These are phyloP conservation scores for Crassisporium funariophilum DNA, from an alignment of 768 basidiomycete genomes.

Conservation along the genomic window DNA sequence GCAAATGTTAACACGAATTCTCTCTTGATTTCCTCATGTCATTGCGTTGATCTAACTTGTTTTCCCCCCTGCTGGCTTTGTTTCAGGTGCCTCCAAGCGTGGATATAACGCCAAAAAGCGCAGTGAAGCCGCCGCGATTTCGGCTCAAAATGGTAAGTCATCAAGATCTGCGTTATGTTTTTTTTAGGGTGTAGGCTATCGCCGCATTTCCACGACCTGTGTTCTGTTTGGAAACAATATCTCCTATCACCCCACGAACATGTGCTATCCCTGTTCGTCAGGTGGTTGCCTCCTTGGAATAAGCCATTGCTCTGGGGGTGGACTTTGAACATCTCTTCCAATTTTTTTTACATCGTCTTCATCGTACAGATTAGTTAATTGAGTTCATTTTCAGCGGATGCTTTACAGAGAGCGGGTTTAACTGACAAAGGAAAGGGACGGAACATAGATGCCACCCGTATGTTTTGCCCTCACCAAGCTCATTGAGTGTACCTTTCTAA, in stretches of 20 bases:
- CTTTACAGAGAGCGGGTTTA: conserved; percentile 13
- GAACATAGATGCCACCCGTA: too few species aligned
- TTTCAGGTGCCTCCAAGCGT: conserved; percentile 56
- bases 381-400: conserved; percentile 9
- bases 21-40: neutral
- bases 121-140: conserved; percentile 65
- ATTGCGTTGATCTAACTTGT: neutral
- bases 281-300: conserved; percentile 2
- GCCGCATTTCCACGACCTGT: neutral
- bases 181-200: neutral
- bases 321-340: neutral
- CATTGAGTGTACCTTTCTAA: neutral
- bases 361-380: too few species aligned
- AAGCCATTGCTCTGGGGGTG: too few species aligned
- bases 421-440: too few species aligned
- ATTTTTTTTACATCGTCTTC: neutral
- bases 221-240: neutral
- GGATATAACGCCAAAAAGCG: conserved; percentile 76
- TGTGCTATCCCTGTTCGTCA: too few species aligned
- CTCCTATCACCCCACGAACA: neutral
- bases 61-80: neutral
- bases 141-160: conserved; percentile 62
- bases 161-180: conserved; percentile 3
- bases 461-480: too few species aligned
- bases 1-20: too few species aligned